phyloP scores from a whole-genome alignment of 352 stramenopile species.

The Phytophthora sojae region DNA sequence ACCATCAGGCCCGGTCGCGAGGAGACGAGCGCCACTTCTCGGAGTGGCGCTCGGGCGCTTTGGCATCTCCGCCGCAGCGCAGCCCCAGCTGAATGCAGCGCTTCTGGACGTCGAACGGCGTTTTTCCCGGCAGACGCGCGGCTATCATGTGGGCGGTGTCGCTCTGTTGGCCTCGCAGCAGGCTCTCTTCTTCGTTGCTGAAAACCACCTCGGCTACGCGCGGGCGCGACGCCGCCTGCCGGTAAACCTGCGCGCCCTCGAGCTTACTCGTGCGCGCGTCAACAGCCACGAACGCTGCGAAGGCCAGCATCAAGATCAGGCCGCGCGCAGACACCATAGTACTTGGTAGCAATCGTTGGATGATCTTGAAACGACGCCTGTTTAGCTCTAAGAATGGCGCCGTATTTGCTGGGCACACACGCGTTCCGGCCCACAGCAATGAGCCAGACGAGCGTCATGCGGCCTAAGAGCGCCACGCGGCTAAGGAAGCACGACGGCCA shows the following conservation, averaged over 20 bases:
- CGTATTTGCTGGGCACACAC: not conserved
- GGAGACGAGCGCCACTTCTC: slow-evolving; percentile 49
- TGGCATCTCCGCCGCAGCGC: slow-evolving; percentile 47
- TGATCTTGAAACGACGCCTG: slow-evolving; percentile 7
- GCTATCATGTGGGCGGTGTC: slow-evolving; percentile 51
- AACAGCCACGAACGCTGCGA: slow-evolving; percentile 3
- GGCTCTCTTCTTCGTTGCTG: slow-evolving; percentile 58
- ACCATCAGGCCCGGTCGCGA: slow-evolving; percentile 11
- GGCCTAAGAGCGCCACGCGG: not conserved
- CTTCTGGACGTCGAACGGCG: slow-evolving; percentile 48
- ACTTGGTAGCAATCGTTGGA: not conserved
- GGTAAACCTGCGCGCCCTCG: slow-evolving; percentile 18
- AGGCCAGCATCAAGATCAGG: slow-evolving; percentile 2
- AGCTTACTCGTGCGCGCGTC: not conserved
- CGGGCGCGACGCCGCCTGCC: slow-evolving; percentile 31
- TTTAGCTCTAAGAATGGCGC: not conserved
- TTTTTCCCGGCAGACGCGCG: slow-evolving; percentile 42
- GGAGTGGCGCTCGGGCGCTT: slow-evolving; percentile 43
- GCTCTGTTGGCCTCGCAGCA: slow-evolving; percentile 50
- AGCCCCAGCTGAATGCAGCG: slow-evolving; percentile 66
- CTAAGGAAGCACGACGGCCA: not conserved
- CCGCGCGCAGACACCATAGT: not conserved
- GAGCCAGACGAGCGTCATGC: not conserved
- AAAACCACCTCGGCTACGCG: slow-evolving; percentile 45
- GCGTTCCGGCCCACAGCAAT: not conserved